Percentiles rank a stretch among this genome's conserved stretches.
Conservation (phyloP, 371 early-diverging fungal genomes). For the Blakeslea trispora region DNA sequence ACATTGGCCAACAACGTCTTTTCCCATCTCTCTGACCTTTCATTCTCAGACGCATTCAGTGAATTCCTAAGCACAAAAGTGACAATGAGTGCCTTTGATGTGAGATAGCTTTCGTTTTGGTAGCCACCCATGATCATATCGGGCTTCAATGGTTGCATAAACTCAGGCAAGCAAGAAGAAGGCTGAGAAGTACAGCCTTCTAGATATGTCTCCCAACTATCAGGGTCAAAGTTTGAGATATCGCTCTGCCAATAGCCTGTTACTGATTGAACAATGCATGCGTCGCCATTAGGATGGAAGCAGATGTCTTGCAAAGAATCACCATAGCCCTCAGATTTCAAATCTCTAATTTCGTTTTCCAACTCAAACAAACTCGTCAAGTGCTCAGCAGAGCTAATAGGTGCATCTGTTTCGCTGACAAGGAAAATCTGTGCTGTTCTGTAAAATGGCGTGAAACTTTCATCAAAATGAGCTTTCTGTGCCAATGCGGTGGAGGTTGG, state of each 20-base stretch:
- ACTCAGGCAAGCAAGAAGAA: conserved; percentile 64
- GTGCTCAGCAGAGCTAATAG: conserved; percentile 53
- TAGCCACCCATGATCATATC: conserved; percentile 73
- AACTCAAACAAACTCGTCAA: conserved; percentile 56
- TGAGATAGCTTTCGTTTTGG: conserved; percentile 37
- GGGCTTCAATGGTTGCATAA: conserved; percentile 69
- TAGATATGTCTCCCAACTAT: conserved; percentile 50
- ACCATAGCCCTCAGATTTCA: conserved; percentile 40
- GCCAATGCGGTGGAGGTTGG: conserved; percentile 63
- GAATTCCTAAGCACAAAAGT: conserved; percentile 71
- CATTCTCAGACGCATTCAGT: conserved; percentile 37
- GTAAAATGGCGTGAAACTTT: conserved; percentile 74
- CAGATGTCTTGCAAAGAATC: conserved; percentile 65
- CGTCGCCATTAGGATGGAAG: conserved; percentile 67
- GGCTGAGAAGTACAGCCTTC: conserved; percentile 58
- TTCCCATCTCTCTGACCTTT: conserved; percentile 69
- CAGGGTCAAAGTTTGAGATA: conserved; percentile 47
- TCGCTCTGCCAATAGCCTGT: conserved; percentile 78
- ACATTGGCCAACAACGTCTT: conserved; percentile 47
- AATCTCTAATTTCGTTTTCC: conserved; percentile 51
- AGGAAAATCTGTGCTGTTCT: conserved; percentile 73
- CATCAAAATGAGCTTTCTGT: conserved; percentile 71
- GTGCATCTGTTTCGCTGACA: conserved; percentile 44
- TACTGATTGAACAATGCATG: conserved; percentile 71
- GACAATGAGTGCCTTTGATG: conserved; percentile 62